Conservation (phyloP, 305 asterid species). For the Fraxinus albicans region DNA sequence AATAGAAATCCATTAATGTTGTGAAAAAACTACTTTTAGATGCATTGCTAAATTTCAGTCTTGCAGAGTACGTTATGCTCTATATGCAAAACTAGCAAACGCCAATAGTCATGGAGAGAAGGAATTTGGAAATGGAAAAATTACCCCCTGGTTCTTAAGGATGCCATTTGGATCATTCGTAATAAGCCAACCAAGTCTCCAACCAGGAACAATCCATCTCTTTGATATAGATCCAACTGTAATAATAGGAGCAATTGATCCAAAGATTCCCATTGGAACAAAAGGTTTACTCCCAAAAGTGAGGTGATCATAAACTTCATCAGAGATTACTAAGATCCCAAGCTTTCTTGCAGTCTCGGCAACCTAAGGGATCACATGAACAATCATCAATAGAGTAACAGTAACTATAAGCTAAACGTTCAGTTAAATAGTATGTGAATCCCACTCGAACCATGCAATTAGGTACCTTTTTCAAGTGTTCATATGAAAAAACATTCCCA, state of each 20-base stretch:
- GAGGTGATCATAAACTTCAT: conserved; percentile 85
- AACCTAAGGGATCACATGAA: conserved; percentile 35
- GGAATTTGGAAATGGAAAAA: neutral
- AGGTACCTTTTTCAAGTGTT: conserved; percentile 66
- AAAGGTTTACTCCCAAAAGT: conserved; percentile 72
- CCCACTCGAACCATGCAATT: neutral
- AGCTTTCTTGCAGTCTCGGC: conserved; percentile 87
- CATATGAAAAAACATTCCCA: conserved; percentile 63
- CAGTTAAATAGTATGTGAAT: neutral
- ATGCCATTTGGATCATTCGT: conserved; percentile 68
- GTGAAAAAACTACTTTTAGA: too few relatives aligned
- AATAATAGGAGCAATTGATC: conserved; percentile 68
- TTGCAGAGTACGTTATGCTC: too few relatives aligned
- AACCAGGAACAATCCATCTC: conserved; percentile 93
- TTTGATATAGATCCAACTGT: conserved; percentile 85
- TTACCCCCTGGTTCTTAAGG: conserved; percentile 70
- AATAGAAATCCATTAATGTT: too few relatives aligned
- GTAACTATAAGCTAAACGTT: neutral
- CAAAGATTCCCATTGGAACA: conserved; percentile 93
- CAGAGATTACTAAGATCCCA: conserved; percentile 78
- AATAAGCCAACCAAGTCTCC: conserved; percentile 87
- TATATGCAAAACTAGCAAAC: too few relatives aligned
- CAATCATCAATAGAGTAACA: neutral
- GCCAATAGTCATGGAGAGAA: neutral
- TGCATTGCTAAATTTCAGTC: too few relatives aligned